These are phyloP conservation scores for Cyamopsis tetragonoloba DNA, from an alignment of 306 rosid species.

Conservation along the genomic window DNA sequence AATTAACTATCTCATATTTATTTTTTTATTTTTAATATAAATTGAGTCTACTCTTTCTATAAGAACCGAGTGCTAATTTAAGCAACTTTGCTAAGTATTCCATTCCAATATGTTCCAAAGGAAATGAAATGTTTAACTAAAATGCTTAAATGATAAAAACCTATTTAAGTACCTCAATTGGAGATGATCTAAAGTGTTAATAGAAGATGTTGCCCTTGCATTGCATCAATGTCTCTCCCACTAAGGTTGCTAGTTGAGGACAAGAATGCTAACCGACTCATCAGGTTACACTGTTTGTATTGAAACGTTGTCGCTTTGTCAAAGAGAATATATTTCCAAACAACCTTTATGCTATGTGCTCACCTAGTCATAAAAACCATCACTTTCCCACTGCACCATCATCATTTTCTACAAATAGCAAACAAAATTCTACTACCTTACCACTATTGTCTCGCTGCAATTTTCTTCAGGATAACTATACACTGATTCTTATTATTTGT, in stretches of 20 bases:
- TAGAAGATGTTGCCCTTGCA: slow-evolving; percentile 33
- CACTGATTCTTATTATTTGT: too few relatives aligned
- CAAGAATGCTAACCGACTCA: slow-evolving; percentile 40
- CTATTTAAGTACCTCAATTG: too few relatives aligned
- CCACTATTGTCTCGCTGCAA: slow-evolving; percentile 26
- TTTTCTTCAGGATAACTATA: slow-evolving; percentile 16
- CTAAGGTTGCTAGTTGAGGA: slow-evolving; percentile 28
- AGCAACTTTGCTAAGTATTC: too few relatives aligned
- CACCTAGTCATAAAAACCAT: slow-evolving; percentile 14
- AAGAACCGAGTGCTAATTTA: too few relatives aligned
- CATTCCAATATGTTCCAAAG: too few relatives aligned
- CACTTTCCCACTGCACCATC: slow-evolving; percentile 34
- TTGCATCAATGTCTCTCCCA: slow-evolving; percentile 33
- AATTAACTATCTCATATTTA: too few relatives aligned
- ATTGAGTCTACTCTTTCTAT: too few relatives aligned
- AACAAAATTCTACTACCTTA: slow-evolving; percentile 10
- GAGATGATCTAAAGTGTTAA: too few relatives aligned
- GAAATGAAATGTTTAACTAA: too few relatives aligned
- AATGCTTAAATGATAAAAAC: too few relatives aligned
- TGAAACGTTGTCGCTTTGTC: background rate
- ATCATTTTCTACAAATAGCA: slow-evolving; percentile 26
- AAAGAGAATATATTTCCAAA: slow-evolving; percentile 22
- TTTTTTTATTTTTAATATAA: too few relatives aligned
- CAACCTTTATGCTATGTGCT: slow-evolving; percentile 27
- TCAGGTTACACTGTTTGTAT: background rate